These are phyloP conservation scores for Colletotrichum viniferum DNA, from an alignment of 2,329 filamentous ascomycete species.

Conservation along the genomic window DNA sequence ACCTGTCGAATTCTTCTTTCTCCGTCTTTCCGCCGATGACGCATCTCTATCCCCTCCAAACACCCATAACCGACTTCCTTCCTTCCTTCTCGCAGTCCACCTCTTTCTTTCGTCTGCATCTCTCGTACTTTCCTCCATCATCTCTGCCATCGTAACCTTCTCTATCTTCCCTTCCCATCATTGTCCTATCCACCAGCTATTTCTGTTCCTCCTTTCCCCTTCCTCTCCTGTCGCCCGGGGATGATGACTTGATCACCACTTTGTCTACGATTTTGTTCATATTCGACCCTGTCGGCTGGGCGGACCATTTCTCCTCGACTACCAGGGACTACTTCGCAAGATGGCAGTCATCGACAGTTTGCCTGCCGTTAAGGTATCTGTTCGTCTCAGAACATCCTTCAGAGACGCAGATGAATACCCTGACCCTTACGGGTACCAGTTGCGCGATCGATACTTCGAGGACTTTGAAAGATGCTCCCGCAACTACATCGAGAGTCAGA, in stretches of 20 bases:
- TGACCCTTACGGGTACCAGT: not conserved
- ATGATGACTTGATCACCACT: not conserved
- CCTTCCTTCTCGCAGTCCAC: not conserved
- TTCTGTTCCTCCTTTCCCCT: not conserved
- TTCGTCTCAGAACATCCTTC: not conserved
- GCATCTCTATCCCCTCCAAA: not conserved
- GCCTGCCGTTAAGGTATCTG: not conserved
- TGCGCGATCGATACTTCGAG: not conserved
- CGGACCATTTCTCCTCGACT: not conserved
- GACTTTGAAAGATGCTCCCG: not conserved
- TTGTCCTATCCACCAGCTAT: not conserved
- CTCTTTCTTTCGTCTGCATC: not conserved
- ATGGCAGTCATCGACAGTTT: conserved; percentile 13
- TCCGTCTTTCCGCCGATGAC: not conserved
- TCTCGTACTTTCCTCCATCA: not conserved
- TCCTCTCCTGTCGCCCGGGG: not conserved
- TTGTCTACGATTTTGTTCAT: not conserved
- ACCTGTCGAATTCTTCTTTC: not conserved
- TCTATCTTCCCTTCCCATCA: not conserved
- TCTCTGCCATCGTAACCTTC: not conserved
- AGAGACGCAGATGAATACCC: conserved; percentile 1
- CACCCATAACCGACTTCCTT: not conserved
- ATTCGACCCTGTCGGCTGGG: not conserved
- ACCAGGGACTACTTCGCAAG: not conserved
- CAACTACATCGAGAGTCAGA: conserved; percentile 34